A percentile compares a stretch with the other conserved stretches of the same genome.
phyloP scores from a whole-genome alignment of 2,329 filamentous ascomycete species.

The Ustulina deusta region DNA sequence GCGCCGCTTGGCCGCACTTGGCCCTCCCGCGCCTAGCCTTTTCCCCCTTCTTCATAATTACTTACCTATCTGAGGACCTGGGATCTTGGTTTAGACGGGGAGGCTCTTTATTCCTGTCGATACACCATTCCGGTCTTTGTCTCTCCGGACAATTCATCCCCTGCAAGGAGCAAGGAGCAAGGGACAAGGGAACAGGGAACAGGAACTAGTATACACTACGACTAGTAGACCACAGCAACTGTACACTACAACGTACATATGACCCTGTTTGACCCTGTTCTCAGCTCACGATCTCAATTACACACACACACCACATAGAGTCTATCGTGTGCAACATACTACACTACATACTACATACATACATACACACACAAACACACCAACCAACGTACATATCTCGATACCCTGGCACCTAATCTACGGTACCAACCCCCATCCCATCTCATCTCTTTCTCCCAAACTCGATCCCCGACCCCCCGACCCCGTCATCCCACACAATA shows the following conservation, averaged over 20 bases:
- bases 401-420: conserved; percentile 20
- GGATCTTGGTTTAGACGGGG: conserved; percentile 14
- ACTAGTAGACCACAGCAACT: conserved; percentile 7
- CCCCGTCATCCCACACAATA: not conserved
- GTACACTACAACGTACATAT: conserved; percentile 32
- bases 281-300: conserved; percentile 37
- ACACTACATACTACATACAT: conserved; percentile 15
- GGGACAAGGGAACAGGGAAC: conserved; percentile 25
- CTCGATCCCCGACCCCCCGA: conserved; percentile 25
- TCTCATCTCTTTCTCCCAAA: conserved; percentile 20
- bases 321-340: not conserved
- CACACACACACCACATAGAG: conserved; percentile 3
- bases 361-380: conserved; percentile 4
- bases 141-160: conserved; percentile 36
- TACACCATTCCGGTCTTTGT: conserved; percentile 36
- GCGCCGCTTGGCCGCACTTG: conserved; percentile 38
- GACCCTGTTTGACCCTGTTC: conserved; percentile 35
- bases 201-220: conserved; percentile 19
- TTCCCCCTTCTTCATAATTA: conserved; percentile 22
- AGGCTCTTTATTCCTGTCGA: conserved; percentile 35
- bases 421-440: conserved; percentile 2
- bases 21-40: conserved; percentile 37
- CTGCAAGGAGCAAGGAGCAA: conserved; percentile 34
- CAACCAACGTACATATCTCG: conserved; percentile 20
- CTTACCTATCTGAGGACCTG: conserved; percentile 4